Evolutionary conservation across 192 early-diverging fungal species (phyloP), one percentile per base, ranked within the genome.

Genomic region (Backusella liffmaniae): DNA sequence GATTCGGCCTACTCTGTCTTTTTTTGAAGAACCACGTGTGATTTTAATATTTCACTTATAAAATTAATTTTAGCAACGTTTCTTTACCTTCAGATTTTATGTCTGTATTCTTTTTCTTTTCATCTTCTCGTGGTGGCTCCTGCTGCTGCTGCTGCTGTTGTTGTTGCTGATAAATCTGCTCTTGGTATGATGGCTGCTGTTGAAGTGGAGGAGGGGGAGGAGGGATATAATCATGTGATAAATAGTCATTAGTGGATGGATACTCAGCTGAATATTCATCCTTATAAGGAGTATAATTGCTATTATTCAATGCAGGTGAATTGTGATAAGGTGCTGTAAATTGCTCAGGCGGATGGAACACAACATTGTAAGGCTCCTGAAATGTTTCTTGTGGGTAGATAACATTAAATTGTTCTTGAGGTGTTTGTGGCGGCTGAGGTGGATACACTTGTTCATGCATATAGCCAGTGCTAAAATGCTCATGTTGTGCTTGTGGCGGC

Each of bases 1-100:
- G 23, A 81, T 81, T 67, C 77, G 80, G 0, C 80, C 66, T 16
- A 81, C 68, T 66, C 71, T 79, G 15, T 70, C 78, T 79, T 44
- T 44, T 41, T 44, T 44, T 44, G 42, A 71, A 39, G 23, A n/a
- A 10, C 18, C 32, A 69, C 10, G 21, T 39, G 67, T 69, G 18
- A 39, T 41, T 69, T 41, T 23, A 41, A 10, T 36, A 9, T 18
- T 8, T 21, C 3, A n/a, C 18, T 66, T 29, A 12, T 18, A 21
- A 41, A 36, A 37, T 23, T 26, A 29, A 35, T 15, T n/a, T n/a
- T 35, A 35, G 5, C 9, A 4, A 29, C 29, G 8, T 29, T 6
- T 30, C 21, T 15, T 49, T 44, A 49, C 39, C 42, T 6, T 71
- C 42, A 32, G 21, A 44, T 29, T 49, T 49, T 9, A 29, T 44